Evolutionary conservation across 495 filamentous ascomycete genomes (phyloP).

Genomic region (Bathelium albidoporum): DNA sequence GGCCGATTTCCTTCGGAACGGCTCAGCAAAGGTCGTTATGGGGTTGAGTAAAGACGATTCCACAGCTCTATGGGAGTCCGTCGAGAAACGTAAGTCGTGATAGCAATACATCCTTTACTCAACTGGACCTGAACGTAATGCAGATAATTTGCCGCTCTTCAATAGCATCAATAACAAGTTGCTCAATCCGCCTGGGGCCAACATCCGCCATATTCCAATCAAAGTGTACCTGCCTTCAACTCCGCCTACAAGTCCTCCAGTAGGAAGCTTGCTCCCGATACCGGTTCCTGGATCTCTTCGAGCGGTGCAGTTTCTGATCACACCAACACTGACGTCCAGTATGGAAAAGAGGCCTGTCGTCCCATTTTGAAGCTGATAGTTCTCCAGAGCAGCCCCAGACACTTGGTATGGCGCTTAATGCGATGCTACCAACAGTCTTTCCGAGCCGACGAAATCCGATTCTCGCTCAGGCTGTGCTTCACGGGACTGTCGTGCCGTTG

Average conservation of each 20-base stretch:
- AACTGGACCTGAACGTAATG: conserved; percentile 7
- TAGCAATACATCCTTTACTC: background rate
- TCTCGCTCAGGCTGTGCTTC: conserved; percentile 81
- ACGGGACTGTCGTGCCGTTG: conserved; percentile 80
- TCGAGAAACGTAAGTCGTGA: conserved; percentile 57
- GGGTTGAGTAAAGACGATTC: conserved; percentile 79
- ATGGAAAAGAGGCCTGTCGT: conserved; percentile 41
- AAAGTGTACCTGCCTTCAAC: conserved; percentile 76
- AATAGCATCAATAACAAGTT: conserved; percentile 66
- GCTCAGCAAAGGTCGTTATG: conserved; percentile 90
- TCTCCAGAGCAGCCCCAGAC: conserved; percentile 56
- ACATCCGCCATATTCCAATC: conserved; percentile 71
- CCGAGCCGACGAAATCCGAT: conserved; percentile 75
- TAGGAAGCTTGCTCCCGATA: conserved; percentile 29
- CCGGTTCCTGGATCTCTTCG: conserved; percentile 44
- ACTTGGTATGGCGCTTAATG: conserved; percentile 68
- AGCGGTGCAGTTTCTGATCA: conserved; percentile 31
- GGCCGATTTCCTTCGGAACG: conserved; percentile 85
- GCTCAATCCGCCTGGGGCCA: conserved; percentile 59
- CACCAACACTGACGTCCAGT: conserved; percentile 24
- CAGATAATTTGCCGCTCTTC: conserved; percentile 66
- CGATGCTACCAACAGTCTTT: conserved; percentile 71
- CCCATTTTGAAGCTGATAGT: conserved; percentile 35
- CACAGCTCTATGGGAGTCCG: conserved; percentile 72
- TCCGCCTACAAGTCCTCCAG: conserved; percentile 26